These are phyloP conservation scores for Rhododendron molle DNA, from an alignment of 148 eudicot species.

Conservation along the genomic window DNA sequence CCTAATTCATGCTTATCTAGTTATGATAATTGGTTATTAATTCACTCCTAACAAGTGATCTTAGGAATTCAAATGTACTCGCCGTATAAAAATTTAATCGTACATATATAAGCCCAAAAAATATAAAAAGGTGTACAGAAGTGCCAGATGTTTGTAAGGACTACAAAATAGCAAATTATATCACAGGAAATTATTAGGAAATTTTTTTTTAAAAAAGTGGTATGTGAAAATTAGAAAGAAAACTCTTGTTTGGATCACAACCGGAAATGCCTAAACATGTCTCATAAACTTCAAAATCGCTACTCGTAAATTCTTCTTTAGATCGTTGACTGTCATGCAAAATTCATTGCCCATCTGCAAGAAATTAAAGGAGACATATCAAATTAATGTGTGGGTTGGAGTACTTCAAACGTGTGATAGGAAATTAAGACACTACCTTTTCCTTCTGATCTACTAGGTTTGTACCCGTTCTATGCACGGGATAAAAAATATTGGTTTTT, in stretches of 20 bases:
- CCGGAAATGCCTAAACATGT: not conserved
- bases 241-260: not conserved
- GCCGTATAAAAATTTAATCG: not conserved
- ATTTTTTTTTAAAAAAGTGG: not conserved
- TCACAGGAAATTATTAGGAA: not conserved
- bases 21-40: not conserved
- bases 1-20: not conserved
- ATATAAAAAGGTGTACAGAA: not conserved
- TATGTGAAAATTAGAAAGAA: not conserved
- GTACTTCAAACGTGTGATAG: not conserved
- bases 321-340: not conserved
- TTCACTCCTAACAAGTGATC: not conserved
- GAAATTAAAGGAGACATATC: not conserved
- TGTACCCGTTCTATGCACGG: too few relatives aligned
- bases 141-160: not conserved
- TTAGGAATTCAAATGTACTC: not conserved
- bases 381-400: not conserved
- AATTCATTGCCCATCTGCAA: constrained; percentile 2
- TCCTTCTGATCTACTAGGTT: not conserved
- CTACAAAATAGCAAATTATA: not conserved
- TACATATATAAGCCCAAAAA: not conserved
- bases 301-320: constrained; percentile 1
- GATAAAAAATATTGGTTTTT: too few relatives aligned
- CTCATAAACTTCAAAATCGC: not conserved
- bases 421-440: not conserved